Base-by-base conservation (phyloP, 2,329 filamentous ascomycete genomes). In the Phoma sp. region DNA sequence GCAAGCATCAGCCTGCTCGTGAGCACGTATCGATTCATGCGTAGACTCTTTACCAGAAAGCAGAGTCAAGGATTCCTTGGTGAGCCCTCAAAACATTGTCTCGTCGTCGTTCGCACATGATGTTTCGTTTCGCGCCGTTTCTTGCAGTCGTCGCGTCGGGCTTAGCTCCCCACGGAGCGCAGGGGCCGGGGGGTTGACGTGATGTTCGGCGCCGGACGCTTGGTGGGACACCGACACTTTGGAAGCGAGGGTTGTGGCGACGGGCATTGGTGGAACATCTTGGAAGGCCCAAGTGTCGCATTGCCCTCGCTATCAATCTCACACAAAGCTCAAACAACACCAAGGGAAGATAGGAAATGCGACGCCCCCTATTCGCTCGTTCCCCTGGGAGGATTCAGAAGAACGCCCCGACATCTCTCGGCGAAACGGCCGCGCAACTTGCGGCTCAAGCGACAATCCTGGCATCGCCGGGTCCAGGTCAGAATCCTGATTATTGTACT, bases 211-310 rank as follows among this genome's bases (percentile, higher is more conserved):
- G 20, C 50, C 40, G 42, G 18, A 37, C 12, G 37, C 45, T 32
- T 26, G 47, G 39, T 43, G 18, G 23, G 32, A 46, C 18, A 39
- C 18, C 17, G 25, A 43, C 17, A 49, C 10, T 34, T 23, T 34
- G 43, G 48, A 57, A 28, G 48, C 39, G 29, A 40, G 29, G 15
- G 21, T 43, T 17, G 29, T 23, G 36, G 29, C 39, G 30, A 49
- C 25, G 32, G 17, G 15, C 26, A 58, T 55, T 58, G 56, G 56
- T 52, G 56, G 56, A 58, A 58, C 9, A 38, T 55, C 29, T 37
- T 14, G 5, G 12, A 26, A 42, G 37, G 37, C 37, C 38, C 21
- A n/a, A 39, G 7, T 39, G 12, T 18, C 20, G 47, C 56, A 58
- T 55, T 49, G 33, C 43, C 47, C 43, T 28, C 52, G 34, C 43